Evolutionary conservation across 2,329 filamentous ascomycete species (phyloP), one percentile per base, ranked within the genome.

Genomic region (Aquanectria penicillioides): DNA sequence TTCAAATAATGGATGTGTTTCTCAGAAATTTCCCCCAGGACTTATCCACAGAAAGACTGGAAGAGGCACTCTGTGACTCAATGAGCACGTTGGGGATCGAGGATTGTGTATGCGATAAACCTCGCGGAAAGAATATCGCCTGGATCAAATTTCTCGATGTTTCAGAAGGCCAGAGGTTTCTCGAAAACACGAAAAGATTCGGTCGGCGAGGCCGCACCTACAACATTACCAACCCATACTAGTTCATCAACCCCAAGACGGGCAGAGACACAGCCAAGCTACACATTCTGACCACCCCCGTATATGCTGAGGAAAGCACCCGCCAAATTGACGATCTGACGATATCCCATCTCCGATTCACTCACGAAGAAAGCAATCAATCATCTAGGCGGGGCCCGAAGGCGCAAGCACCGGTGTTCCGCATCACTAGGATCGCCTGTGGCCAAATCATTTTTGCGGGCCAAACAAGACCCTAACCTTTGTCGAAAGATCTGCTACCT

Each of bases 361-460:
- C 64, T 29, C 68, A 68, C 3, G 61, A 61, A 73, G 40, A 64
- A 70, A 9, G 43, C 40, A 10, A 20, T 23, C 2, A 34, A 12
- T 2, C 58, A 44, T 4, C 5, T 12, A 28, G 29, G 3, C 36
- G 59, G 10, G 54, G 62, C 65, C 17, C 57, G 60, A 58, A 66
- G 3, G 37, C 31, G 57, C 74, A 43, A 44, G 71, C 43, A 3
- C 60, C 64, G 17, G 34, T 44, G 1, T 68, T 72, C 34, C n/a
- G 11, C 5, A 31, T 71, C 50, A 51, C 7, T 7, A 29, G 48
- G 2, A 55, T 84, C 25, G 75, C 73, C 7, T 84, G 81, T 51
- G 85, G 85, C 2, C 78, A 82, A 38, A 82, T 81, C 61, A 69
- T 77, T 7, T 86, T 82, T 48, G 47, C 2, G 50, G 70, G 0